A percentile compares a stretch with the other conserved stretches of the same genome.
phyloP scores from a whole-genome alignment of 179 eudicot species.

The Monotropa hypopitys region DNA sequence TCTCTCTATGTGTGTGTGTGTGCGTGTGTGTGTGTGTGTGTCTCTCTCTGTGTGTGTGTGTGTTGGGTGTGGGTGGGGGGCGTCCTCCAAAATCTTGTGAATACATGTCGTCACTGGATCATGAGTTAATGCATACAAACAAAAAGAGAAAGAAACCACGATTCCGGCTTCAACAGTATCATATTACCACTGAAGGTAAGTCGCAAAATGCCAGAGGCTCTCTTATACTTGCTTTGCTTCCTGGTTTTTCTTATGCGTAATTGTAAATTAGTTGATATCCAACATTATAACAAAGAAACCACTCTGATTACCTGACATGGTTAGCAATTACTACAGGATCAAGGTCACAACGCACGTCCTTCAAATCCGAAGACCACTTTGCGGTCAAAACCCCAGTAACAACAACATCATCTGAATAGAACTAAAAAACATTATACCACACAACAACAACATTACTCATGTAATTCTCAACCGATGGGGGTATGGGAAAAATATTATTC shows the following conservation, averaged over 20 bases:
- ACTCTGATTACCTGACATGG: constrained; percentile 35
- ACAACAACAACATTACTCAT: no score
- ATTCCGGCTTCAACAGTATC: not conserved
- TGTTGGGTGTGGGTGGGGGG: no score
- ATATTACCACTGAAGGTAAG: not conserved
- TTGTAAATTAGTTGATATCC: not conserved
- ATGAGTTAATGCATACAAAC: not conserved
- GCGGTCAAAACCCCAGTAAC: constrained; percentile 79
- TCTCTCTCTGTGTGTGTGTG: not conserved
- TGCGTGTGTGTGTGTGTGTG: no score
- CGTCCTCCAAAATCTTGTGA: no score
- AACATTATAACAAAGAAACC: not conserved
- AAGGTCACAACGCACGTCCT: constrained; percentile 92
- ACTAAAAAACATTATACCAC: not conserved
- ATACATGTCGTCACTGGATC: not conserved
- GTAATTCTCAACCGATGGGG: no score
- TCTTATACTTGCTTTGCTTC: constrained; percentile 1
- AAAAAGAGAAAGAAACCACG: not conserved
- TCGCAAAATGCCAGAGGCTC: not conserved
- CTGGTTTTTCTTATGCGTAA: not conserved
- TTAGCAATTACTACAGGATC: constrained; percentile 85
- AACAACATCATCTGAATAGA: constrained; percentile 58
- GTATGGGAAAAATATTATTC: not conserved
- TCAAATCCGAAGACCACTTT: constrained; percentile 86
- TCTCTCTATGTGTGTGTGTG: not conserved